Conservation (phyloP, 2,329 filamentous ascomycete genomes). For the Bretziella fagacearum region DNA sequence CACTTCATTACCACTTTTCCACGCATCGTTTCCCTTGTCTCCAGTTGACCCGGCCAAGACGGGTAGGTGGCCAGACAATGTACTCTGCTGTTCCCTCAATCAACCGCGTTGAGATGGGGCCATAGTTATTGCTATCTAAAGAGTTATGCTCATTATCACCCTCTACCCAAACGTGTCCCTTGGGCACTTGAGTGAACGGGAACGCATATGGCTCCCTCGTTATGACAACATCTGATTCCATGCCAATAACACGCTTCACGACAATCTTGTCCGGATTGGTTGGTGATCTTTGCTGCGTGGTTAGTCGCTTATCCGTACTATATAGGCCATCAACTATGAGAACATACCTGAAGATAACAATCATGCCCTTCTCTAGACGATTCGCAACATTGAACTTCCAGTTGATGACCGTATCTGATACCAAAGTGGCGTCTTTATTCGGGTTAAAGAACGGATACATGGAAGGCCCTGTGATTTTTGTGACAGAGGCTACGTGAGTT, state of each 20-base stretch:
- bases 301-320: no score
- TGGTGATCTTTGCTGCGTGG: slow-evolving; percentile 42
- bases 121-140: slow-evolving; percentile 78
- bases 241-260: slow-evolving; percentile 68
- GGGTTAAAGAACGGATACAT: slow-evolving; percentile 68
- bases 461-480: slow-evolving; percentile 42
- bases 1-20: neutral
- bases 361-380: slow-evolving; percentile 50
- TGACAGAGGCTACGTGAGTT: slow-evolving; percentile 40
- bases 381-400: slow-evolving; percentile 41
- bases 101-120: slow-evolving; percentile 59
- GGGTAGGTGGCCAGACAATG: slow-evolving; percentile 51
- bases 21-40: neutral
- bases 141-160: slow-evolving; percentile 43
- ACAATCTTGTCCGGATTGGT: slow-evolving; percentile 48
- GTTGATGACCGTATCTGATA: slow-evolving; percentile 39
- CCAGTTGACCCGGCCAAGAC: slow-evolving; percentile 33
- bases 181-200: slow-evolving; percentile 44
- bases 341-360: slow-evolving; percentile 51
- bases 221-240: slow-evolving; percentile 48
- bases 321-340: neutral
- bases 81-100: slow-evolving; percentile 59
- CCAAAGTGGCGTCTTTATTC: slow-evolving; percentile 38
- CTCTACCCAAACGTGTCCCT: slow-evolving; percentile 86
- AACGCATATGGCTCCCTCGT: slow-evolving; percentile 12